A percentile compares a stretch with the other conserved stretches of the same genome.
phyloP scores from a whole-genome alignment of 306 rosid species.

The Citrullus mucosospermus region DNA sequence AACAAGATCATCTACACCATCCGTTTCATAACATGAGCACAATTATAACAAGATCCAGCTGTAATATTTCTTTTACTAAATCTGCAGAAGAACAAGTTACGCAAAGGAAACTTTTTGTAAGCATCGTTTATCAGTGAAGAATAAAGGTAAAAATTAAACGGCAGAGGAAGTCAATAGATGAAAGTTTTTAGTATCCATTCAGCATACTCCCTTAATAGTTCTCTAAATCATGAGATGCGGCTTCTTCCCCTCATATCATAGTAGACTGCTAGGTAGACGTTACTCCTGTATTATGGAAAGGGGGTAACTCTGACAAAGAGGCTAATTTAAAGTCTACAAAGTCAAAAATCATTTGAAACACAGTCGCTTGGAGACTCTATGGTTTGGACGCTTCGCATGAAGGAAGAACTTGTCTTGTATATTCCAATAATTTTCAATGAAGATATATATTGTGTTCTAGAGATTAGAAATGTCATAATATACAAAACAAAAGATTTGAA shows the following conservation, averaged over 20 bases:
- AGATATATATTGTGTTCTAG: not conserved
- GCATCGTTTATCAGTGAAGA: not conserved
- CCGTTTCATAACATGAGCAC: not conserved
- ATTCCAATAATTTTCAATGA: not conserved
- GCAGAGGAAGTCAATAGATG: not conserved
- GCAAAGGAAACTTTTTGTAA: not conserved
- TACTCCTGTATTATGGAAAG: not conserved
- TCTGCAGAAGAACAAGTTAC: not conserved
- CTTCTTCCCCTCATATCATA: not conserved
- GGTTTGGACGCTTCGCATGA: not conserved
- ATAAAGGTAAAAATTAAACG: not conserved
- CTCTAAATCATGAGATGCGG: not conserved
- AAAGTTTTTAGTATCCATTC: not conserved
- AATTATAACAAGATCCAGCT: not conserved
- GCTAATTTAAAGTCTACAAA: not conserved
- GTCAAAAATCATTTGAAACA: not conserved
- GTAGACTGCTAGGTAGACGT: not conserved
- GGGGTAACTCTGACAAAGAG: not conserved
- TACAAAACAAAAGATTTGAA: not conserved
- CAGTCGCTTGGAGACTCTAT: not conserved
- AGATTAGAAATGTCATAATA: not conserved
- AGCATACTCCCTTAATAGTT: not conserved
- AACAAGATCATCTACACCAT: not conserved
- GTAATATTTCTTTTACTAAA: not conserved
- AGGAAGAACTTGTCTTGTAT: not conserved